A percentile compares a stretch with the other conserved stretches of the same genome.
phyloP scores from a whole-genome alignment of 1,284 basidiomycete species.

The Rhodotorula sp. region DNA sequence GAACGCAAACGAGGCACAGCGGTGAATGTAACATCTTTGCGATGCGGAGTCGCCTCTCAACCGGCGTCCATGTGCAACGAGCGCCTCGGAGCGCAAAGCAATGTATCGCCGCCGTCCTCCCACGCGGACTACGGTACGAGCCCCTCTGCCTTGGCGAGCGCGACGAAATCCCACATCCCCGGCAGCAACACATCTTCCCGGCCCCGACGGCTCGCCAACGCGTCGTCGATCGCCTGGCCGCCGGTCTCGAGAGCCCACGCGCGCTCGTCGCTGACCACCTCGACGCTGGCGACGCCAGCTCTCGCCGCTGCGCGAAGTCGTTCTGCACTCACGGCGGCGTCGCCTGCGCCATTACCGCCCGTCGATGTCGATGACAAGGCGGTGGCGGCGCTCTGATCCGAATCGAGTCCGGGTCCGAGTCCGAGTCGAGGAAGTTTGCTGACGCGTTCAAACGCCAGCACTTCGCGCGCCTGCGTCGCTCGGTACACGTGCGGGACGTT shows the following conservation, averaged over 20 bases:
- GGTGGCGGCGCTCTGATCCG: background rate
- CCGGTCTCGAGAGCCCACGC: constrained; percentile 15
- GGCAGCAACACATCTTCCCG: constrained; percentile 13
- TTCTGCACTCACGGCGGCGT: background rate
- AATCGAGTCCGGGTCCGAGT: background rate
- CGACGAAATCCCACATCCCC: constrained; percentile 30
- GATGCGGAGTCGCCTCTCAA: no score
- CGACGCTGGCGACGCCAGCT: constrained; percentile 20
- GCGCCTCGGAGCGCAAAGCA: no score
- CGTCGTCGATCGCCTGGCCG: constrained; percentile 1
- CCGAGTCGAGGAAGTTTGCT: constrained; percentile 27
- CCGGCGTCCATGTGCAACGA: no score
- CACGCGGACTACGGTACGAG: background rate
- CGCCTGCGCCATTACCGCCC: background rate
- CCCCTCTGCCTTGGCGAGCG: background rate
- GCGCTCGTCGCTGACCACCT: constrained; percentile 13
- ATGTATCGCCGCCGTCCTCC: no score
- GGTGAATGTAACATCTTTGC: no score
- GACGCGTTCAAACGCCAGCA: constrained; percentile 16
- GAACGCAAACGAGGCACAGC: no score
- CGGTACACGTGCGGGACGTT: constrained; percentile 42
- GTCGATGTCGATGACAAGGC: background rate
- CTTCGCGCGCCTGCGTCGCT: constrained; percentile 39
- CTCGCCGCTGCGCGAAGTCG: constrained; percentile 9
- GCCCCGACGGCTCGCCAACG: constrained; percentile 2